Evolutionary conservation across 2,329 filamentous ascomycete species (phyloP), one percentile per base, ranked within the genome.

Genomic region (Juglanconis oblonga): DNA sequence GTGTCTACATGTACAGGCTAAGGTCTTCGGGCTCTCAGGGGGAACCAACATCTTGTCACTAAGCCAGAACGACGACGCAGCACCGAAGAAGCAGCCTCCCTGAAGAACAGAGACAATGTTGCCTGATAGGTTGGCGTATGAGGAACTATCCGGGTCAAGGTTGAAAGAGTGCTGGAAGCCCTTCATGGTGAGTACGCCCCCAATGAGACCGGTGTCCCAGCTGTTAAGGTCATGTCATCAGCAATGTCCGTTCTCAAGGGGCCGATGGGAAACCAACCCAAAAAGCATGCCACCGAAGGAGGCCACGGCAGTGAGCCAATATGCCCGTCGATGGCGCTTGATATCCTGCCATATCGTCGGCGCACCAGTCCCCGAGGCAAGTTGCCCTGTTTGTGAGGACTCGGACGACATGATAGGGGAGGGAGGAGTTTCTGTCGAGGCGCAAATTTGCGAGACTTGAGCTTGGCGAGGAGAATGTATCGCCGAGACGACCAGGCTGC

Each of bases 1-100:
- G n/a, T 4, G n/a, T n/a, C 13, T n/a, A 31, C 5, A 42, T 33
- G 32, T 24, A 8, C 14, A 35, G 32, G 24, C 24, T 24, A 24
- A 24, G 24, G 24, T 24, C 24, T 10, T n/a, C 6, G 7, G 35
- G 17, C 7, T 13, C 5, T 17, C 17, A 31, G 14, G 9, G n/a
- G 24, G 11, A 17, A 38, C 51, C 4, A 13, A 53, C 44, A 82
- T 75, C 9, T 83, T 87, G 75, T 86, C 77, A 77, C 87, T 76
- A 52, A 74, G 76, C 0, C 79, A 73, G 53, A 81, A 78, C 4
- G 57, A 62, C 17, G 57, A 47, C 9, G 55, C 59, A 14, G 57
- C 62, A 10, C 57, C 61, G 67, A 64, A 61, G 45, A 64, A 59
- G 36, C 58, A 61, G 32, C 62, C 62, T 8, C 59, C 59, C 38